Base-by-base conservation (phyloP, 2,329 filamentous ascomycete genomes). In the Calonectria ilicicola region DNA sequence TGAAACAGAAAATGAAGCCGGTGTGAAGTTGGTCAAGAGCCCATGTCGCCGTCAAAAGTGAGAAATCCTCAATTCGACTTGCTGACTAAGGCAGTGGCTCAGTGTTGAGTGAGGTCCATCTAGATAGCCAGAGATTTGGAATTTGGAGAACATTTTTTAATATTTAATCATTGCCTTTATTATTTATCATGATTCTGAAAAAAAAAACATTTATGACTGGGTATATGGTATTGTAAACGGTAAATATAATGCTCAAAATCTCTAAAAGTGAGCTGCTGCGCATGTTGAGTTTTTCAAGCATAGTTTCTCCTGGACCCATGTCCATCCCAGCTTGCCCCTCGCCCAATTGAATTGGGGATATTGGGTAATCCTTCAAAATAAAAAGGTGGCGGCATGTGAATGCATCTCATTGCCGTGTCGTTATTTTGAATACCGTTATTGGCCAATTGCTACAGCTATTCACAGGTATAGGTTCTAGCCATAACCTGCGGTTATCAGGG, bases 181-280 rank as follows among this genome's bases (percentile, higher is more conserved):
- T 67, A 68, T 68, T 75, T 60, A 23, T 69, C 44, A 23, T 67
- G n/a, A 66, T 47, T 23, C 32, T 40, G 9, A 49, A 68, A 67
- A 56, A 32, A 6, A 49, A 68, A 67, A 53, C 60, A 56, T 65
- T 3, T 42, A 51, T 47, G 17, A 46, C 53, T 49, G 42, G 63
- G 63, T 65, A 71, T 67, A 56, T 63, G 47, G 35, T 51, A 44
- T 60, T 60, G 38, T 40, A 53, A 46, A 35, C 40, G 29, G 21
- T n/a, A 67, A 26, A 63, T 21, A 26, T 27, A 21, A 15, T 42
- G 47, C 29, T 65, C 21, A 19, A 29, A 32, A 26, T 26, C n/a
- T 46, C 19, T 32, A 14, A 12, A 53, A 5, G 19, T 53, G 17
- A 38, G 42, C 29, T 19, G 29, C 44, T 72, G 19, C 10, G 15